Evolutionary conservation across 140 eudicot species (phyloP).

Genomic region (Anethum foeniculum): DNA sequence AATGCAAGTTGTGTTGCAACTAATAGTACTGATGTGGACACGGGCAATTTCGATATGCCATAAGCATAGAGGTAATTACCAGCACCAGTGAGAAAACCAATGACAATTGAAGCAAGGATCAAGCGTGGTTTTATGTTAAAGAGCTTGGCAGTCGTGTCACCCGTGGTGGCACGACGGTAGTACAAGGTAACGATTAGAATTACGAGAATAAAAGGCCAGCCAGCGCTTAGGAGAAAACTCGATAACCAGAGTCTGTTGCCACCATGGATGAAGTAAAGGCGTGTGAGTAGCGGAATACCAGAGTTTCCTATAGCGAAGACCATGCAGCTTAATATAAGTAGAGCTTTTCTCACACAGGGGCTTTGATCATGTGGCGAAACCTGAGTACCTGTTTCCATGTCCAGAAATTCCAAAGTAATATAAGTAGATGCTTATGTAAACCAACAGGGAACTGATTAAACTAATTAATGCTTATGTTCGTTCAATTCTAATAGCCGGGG

Average conservation of each 20-base stretch:
- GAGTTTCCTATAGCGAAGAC: background rate
- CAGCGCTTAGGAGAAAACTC: background rate
- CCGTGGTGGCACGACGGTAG: slow-evolving; percentile 20
- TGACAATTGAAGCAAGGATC: background rate
- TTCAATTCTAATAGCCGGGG: too few species aligned
- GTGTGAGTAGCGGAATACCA: background rate
- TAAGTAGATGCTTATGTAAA: too few species aligned
- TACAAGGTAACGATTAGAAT: background rate
- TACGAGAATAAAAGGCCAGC: background rate
- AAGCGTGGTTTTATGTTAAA: slow-evolving; percentile 22
- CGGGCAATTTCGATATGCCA: slow-evolving; percentile 37
- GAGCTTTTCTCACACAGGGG: background rate
- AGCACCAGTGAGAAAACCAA: slow-evolving; percentile 26
- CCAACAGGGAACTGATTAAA: too few species aligned
- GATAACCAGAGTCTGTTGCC: background rate
- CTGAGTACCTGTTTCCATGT: background rate
- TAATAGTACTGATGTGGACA: slow-evolving; percentile 39
- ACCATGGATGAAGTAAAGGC: background rate
- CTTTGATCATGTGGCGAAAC: background rate
- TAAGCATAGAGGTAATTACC: slow-evolving; percentile 33
- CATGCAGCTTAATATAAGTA: background rate
- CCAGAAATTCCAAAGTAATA: background rate
- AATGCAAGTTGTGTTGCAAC: slow-evolving; percentile 38
- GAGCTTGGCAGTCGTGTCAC: background rate
- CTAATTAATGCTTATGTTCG: too few species aligned